These are phyloP conservation scores for Leccinum imitatum DNA, from an alignment of 768 basidiomycete species.

Conservation along the genomic window DNA sequence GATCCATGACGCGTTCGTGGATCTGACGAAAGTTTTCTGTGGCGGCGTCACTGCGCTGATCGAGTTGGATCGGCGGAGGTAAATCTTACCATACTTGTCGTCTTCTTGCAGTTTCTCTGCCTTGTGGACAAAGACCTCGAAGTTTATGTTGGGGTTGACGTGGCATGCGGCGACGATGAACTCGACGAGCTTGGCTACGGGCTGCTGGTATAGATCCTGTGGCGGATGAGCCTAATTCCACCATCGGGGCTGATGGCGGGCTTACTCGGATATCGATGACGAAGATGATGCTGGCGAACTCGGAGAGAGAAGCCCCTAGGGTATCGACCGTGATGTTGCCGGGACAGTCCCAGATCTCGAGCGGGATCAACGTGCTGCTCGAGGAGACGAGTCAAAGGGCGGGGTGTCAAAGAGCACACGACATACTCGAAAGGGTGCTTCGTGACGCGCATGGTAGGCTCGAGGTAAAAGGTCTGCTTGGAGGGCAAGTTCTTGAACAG, in stretches of 20 bases:
- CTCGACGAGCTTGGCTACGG: slow-evolving; percentile 78
- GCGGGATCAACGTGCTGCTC: slow-evolving; percentile 81
- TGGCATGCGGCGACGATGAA: slow-evolving; percentile 77
- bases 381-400: neutral
- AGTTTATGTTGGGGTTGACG: slow-evolving; percentile 70
- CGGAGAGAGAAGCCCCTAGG: slow-evolving; percentile 70
- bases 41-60: slow-evolving; percentile 3
- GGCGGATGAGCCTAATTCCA: slow-evolving; percentile 3
- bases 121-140: slow-evolving; percentile 96
- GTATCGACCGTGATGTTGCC: slow-evolving; percentile 79
- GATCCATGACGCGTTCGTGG: slow-evolving; percentile 81
- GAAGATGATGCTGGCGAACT: slow-evolving; percentile 85
- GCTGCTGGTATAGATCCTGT: slow-evolving; percentile 82
- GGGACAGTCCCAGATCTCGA: slow-evolving; percentile 96
- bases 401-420: neutral
- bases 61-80: neutral
- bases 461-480: slow-evolving; percentile 88
- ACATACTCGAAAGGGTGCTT: slow-evolving; percentile 82
- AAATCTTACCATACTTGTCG: slow-evolving; percentile 77
- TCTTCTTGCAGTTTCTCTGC: slow-evolving; percentile 90
- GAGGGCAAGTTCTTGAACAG: slow-evolving; percentile 83
- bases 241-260: neutral
- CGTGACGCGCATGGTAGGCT: slow-evolving; percentile 75
- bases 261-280: slow-evolving; percentile 93
- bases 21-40: slow-evolving; percentile 91